Percentiles rank a stretch among this genome's conserved stretches.
Evolutionary conservation across 2,329 filamentous ascomycete genomes (phyloP).

Genomic region (Venturia pyrina): DNA sequence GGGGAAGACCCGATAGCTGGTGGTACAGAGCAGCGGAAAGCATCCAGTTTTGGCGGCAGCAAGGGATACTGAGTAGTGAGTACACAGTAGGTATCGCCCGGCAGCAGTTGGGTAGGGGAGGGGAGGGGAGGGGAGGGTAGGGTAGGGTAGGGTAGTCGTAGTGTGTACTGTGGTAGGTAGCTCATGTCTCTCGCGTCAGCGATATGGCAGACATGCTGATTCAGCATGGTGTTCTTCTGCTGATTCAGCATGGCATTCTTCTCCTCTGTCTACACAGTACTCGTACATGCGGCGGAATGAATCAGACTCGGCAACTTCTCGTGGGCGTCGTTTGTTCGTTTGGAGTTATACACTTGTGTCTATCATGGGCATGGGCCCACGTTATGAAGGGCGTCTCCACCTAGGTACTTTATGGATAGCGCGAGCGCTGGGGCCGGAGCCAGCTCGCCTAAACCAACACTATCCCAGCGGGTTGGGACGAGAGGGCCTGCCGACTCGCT

Average conservation of each 20-base stretch:
- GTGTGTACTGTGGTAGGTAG: no score
- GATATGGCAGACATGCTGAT: no score
- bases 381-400: not conserved
- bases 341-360: not conserved
- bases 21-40: not conserved
- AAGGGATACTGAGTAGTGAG: not conserved
- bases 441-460: not conserved
- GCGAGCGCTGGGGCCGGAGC: not conserved
- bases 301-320: no score
- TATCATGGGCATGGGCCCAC: not conserved
- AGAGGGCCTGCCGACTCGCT: not conserved
- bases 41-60: not conserved
- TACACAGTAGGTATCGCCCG: no score
- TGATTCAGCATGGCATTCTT: no score
- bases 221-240: no score
- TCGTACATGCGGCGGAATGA: not conserved
- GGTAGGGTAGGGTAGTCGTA: no score
- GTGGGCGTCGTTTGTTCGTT: no score
- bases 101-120: no score
- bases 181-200: no score
- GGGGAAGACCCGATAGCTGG: not conserved
- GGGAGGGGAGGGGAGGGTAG: no score
- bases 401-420: not conserved
- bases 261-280: no score
- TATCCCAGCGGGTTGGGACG: not conserved